Conservation (phyloP, 2,329 filamentous ascomycete genomes). For the Beauveria medogensis region DNA sequence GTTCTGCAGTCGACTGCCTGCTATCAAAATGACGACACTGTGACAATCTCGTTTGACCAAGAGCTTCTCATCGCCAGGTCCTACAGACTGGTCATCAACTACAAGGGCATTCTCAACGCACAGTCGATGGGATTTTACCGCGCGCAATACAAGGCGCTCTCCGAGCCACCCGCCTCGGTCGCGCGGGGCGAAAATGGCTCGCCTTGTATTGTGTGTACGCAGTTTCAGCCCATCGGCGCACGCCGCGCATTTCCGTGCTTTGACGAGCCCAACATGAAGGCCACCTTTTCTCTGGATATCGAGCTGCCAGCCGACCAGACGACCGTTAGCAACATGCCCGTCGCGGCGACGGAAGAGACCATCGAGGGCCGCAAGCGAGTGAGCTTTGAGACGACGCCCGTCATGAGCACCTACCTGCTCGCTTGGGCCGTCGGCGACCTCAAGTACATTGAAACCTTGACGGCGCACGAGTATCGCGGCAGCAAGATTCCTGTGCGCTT, state of each 20-base stretch:
- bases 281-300: slow-evolving; percentile 82
- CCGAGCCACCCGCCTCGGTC: slow-evolving; percentile 64
- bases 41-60: slow-evolving; percentile 64
- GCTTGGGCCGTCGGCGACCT: slow-evolving; percentile 92
- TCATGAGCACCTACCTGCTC: slow-evolving; percentile 93
- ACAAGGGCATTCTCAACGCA: slow-evolving; percentile 72
- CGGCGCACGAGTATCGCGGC: slow-evolving; percentile 86
- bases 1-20: slow-evolving; percentile 58
- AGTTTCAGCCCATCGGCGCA: slow-evolving; percentile 95
- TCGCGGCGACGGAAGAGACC: slow-evolving; percentile 65
- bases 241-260: slow-evolving; percentile 92
- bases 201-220: slow-evolving; percentile 81
- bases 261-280: slow-evolving; percentile 90
- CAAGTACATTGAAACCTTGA: slow-evolving; percentile 84
- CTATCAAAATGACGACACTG: slow-evolving; percentile 43
- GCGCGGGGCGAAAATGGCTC: slow-evolving; percentile 67
- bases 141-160: slow-evolving; percentile 80
- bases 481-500: slow-evolving; percentile 84
- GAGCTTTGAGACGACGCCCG: slow-evolving; percentile 82
- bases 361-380: slow-evolving; percentile 73
- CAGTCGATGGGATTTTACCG: slow-evolving; percentile 98
- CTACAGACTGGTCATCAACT: slow-evolving; percentile 60
- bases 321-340: slow-evolving; percentile 95
- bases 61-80: slow-evolving; percentile 72
- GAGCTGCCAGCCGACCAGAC: slow-evolving; percentile 85